These are phyloP conservation scores for Candida pseudoglaebosa DNA, from an alignment of 805 yeast species.

Conservation along the genomic window DNA sequence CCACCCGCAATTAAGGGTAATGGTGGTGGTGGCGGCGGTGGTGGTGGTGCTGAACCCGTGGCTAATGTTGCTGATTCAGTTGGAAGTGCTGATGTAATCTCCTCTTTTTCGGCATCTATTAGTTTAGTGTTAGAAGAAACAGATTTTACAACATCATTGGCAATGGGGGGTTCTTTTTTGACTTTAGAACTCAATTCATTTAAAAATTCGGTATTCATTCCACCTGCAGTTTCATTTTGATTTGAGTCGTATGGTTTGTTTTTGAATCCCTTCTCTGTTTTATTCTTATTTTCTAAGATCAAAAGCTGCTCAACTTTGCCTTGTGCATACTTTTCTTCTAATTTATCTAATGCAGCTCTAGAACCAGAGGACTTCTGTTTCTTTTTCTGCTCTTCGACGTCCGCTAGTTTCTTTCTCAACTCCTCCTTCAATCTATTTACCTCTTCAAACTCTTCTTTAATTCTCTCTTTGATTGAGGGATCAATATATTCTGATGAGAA, in stretches of 20 bases:
- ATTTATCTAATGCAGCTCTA: slow-evolving; percentile 19
- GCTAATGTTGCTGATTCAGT: slow-evolving; percentile 13
- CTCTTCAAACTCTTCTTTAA: slow-evolving; percentile 39
- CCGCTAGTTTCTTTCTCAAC: slow-evolving; percentile 35
- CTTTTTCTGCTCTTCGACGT: slow-evolving; percentile 15
- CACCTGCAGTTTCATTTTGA: slow-evolving; percentile 32
- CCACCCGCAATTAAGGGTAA: slow-evolving; percentile 13
- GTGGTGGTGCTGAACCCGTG: slow-evolving; percentile 16
- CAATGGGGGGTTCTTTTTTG: slow-evolving; percentile 36
- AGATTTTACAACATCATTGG: slow-evolving; percentile 15
- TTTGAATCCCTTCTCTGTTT: background rate
- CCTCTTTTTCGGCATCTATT: slow-evolving; percentile 2
- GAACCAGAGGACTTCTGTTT: slow-evolving; percentile 11
- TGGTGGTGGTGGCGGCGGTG: slow-evolving; percentile 21
- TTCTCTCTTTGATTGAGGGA: slow-evolving; percentile 31
- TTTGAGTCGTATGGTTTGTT: slow-evolving; percentile 21
- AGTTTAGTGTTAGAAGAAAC: slow-evolving; percentile 5
- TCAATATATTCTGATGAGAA: slow-evolving; percentile 22
- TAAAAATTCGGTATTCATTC: slow-evolving; percentile 48
- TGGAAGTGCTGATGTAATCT: slow-evolving; percentile 1
- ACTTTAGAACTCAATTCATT: slow-evolving; percentile 52
- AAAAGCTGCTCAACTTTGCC: slow-evolving; percentile 35
- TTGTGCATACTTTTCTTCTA: slow-evolving; percentile 44
- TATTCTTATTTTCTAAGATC: slow-evolving; percentile 11
- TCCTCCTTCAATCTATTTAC: slow-evolving; percentile 39